Conservation (phyloP, 352 stramenopile species). For the Pythium periplocum region DNA sequence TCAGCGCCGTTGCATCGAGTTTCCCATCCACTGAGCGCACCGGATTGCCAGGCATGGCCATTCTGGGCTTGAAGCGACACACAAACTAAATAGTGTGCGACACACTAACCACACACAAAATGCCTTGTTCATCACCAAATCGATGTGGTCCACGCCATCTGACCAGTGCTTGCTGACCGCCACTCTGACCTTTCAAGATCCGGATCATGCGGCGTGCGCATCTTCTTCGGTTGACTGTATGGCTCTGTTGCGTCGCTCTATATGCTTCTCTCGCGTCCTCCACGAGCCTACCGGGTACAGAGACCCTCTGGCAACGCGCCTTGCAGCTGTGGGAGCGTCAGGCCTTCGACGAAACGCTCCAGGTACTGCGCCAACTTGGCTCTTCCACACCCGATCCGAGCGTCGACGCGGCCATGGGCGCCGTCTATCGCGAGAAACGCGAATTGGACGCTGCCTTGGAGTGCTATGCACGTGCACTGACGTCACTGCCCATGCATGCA, state of each 20-base stretch:
- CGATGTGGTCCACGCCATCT: constrained; percentile 2
- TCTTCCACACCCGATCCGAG: background rate
- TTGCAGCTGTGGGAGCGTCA: background rate
- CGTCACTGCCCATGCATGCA: constrained; percentile 20
- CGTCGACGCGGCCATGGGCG: background rate
- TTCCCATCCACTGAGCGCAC: constrained; percentile 5
- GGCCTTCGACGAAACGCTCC: background rate
- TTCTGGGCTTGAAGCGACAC: too few species aligned
- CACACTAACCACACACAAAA: too few species aligned
- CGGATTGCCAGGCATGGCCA: too few species aligned
- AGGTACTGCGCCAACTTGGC: background rate
- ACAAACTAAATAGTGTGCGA: too few species aligned
- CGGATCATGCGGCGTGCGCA: background rate
- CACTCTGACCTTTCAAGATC: constrained; percentile 1
- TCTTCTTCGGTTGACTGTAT: too few species aligned
- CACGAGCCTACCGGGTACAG: background rate
- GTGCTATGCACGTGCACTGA: constrained; percentile 1
- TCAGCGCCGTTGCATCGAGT: constrained; percentile 22
- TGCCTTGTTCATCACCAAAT: background rate
- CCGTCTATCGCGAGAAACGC: background rate
- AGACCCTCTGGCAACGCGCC: constrained; percentile 4
- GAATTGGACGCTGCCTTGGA: background rate
- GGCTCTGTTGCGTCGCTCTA: too few species aligned
- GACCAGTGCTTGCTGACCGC: too few species aligned
- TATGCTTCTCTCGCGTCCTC: background rate